A percentile compares a stretch with the other conserved stretches of the same genome.
phyloP scores from a whole-genome alignment of 805 yeast species.

The Candida lessepsii region DNA sequence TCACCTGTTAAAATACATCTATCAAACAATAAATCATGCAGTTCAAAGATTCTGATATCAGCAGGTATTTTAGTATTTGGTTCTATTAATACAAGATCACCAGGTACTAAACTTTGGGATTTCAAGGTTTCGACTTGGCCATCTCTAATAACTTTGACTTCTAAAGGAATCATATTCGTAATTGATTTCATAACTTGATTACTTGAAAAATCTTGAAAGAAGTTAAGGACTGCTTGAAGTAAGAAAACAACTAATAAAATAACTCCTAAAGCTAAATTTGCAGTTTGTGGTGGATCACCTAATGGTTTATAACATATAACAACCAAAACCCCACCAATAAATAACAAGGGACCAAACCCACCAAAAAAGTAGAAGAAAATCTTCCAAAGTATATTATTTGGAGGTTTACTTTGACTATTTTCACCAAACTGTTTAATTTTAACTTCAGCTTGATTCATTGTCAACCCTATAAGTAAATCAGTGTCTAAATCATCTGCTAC shows the following conservation, averaged over 20 bases:
- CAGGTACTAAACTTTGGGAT: slow-evolving; percentile 42
- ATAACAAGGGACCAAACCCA: slow-evolving; percentile 46
- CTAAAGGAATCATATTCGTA: slow-evolving; percentile 40
- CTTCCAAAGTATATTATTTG: slow-evolving; percentile 29
- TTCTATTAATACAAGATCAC: slow-evolving; percentile 39
- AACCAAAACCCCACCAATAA: slow-evolving; percentile 43
- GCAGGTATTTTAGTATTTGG: slow-evolving; percentile 47
- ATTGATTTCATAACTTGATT: slow-evolving; percentile 50
- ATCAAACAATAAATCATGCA: slow-evolving; percentile 43
- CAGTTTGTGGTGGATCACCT: slow-evolving; percentile 45
- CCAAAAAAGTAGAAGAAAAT: slow-evolving; percentile 44
- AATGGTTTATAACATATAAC: slow-evolving; percentile 47
- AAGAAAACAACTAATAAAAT: slow-evolving; percentile 40
- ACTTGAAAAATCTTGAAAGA: slow-evolving; percentile 47
- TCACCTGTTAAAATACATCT: slow-evolving; percentile 51
- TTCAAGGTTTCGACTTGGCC: slow-evolving; percentile 26
- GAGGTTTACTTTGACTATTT: slow-evolving; percentile 40
- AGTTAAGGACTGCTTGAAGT: slow-evolving; percentile 44
- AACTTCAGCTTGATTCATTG: slow-evolving; percentile 12
- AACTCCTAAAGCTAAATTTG: slow-evolving; percentile 45
- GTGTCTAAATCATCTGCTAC: slow-evolving; percentile 24
- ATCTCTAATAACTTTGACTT: slow-evolving; percentile 34
- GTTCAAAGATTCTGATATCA: slow-evolving; percentile 42
- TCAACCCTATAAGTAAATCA: slow-evolving; percentile 23
- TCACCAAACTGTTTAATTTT: slow-evolving; percentile 27